Base-by-base conservation (phyloP, 805 yeast species). In the Saturnispora hagleri region DNA sequence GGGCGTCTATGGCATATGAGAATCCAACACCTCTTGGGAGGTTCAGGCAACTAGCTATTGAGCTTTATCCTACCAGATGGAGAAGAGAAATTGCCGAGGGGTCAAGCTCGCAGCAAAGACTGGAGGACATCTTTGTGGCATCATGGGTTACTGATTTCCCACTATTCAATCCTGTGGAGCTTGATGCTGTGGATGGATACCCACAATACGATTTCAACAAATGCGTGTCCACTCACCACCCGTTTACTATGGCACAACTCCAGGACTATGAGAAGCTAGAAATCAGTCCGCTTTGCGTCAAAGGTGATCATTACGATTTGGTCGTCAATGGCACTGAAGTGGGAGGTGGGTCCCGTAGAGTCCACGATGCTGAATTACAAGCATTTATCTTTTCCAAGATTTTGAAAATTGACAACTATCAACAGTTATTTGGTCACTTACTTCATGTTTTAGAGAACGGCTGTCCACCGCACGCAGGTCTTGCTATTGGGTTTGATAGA, bases 391-490 rank as follows among this genome's bases (percentile, higher is more conserved):
- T 93, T 59, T 71, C 81, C 45, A 66, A 80, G 24, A 73, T 91
- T 10, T 72, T 93, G 31, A 68, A 75, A 7, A 82, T 93, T 12
- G 47, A 62, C 1, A 69, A 87, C 55, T 77, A 86, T 27, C 74
- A 82, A 44, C 62, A 65, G 35, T 70, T 89, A 8, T 93, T 93
- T 70, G 95, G 96, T 0, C 99, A 93, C 68, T 72, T 93, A 41
- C 71, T 93, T 33, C 71, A 74, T 41, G 97, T 97, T 0, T 77
- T 93, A 51, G 79, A 79, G 24, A 80, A 86, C 69, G 99, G 99
- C 1, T 89, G 98, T 62, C 99, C 99, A 1, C 99, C 99, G 1
- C 99, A 93, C 69, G 97, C 97, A 2, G 99, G 99, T 0, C 73
- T 93, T 38, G 99, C 99, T 0, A 73, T 93, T 35, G 99, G 99